Evolutionary conservation across 495 filamentous ascomycete species (phyloP).

Genomic region (Hypomontagnella monticulosa): DNA sequence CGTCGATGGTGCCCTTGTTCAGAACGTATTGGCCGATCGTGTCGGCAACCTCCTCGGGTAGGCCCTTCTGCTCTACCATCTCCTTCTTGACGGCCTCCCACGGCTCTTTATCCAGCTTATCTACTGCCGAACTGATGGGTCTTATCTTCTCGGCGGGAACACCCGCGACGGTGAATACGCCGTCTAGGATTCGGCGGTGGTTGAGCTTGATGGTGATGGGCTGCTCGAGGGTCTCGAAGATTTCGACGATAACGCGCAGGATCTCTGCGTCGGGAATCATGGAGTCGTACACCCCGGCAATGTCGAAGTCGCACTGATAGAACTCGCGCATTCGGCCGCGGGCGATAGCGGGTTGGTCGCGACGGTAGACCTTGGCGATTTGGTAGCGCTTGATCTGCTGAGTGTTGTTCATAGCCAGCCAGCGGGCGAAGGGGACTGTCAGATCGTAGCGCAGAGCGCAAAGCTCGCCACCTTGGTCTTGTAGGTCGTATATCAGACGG

Average conservation of each 20-base stretch:
- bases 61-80: conserved; percentile 81
- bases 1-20: conserved; percentile 65
- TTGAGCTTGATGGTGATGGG: conserved; percentile 79
- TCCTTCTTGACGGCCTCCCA: conserved; percentile 82
- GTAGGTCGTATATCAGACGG: conserved; percentile 87
- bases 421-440: conserved; percentile 91
- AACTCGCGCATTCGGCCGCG: conserved; percentile 86
- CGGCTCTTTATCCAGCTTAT: conserved; percentile 82
- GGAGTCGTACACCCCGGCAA: conserved; percentile 77
- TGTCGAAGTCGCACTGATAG: conserved; percentile 88
- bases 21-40: conserved; percentile 75
- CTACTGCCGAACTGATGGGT: conserved; percentile 77
- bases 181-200: conserved; percentile 82
- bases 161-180: conserved; percentile 78
- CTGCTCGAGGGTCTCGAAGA: conserved; percentile 72
- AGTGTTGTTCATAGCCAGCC: conserved; percentile 86
- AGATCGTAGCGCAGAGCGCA: conserved; percentile 85
- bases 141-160: conserved; percentile 79
- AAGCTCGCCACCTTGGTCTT: conserved; percentile 89
- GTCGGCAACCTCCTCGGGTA: conserved; percentile 71
- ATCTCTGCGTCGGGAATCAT: conserved; percentile 87
- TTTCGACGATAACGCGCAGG: conserved; percentile 73
- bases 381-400: conserved; percentile 88
- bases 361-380: conserved; percentile 81
- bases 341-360: conserved; percentile 71